Percentiles rank a stretch among this genome's conserved stretches.
Conservation (phyloP, 495 filamentous ascomycete genomes). For the Viridothelium virens region DNA sequence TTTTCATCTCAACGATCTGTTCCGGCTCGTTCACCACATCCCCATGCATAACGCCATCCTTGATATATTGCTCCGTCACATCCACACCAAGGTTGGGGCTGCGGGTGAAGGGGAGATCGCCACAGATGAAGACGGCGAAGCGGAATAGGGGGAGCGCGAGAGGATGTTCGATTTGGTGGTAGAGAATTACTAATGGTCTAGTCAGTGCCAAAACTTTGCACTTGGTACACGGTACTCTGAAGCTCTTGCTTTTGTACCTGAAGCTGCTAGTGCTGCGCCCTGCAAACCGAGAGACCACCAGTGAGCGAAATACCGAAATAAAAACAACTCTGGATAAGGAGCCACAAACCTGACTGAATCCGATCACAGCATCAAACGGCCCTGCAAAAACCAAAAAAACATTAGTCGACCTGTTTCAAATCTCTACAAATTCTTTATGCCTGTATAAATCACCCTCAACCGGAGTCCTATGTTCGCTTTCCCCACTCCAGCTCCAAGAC, state of each 20-base stretch:
- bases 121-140: slow-evolving; percentile 10
- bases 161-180: slow-evolving; percentile 7
- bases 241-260: slow-evolving; percentile 1
- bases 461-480: background rate
- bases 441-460: background rate
- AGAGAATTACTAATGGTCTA: background rate
- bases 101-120: slow-evolving; percentile 11
- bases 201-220: background rate
- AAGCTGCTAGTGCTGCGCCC: slow-evolving; percentile 10
- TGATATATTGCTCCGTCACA: slow-evolving; percentile 12
- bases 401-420: slow-evolving; percentile 1
- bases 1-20: slow-evolving; percentile 9
- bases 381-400: slow-evolving; percentile 1
- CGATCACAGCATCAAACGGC: slow-evolving; percentile 8
- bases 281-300: background rate
- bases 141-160: slow-evolving; percentile 7
- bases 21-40: slow-evolving; percentile 6
- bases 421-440: background rate
- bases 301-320: background rate
- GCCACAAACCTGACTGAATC: slow-evolving; percentile 8
- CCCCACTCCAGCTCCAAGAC: background rate
- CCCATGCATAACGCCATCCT: slow-evolving; percentile 9
- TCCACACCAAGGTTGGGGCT: slow-evolving; percentile 2
- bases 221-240: background rate
- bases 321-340: background rate